Evolutionary conservation across 176 grass and related monocot species (phyloP).

Genomic region (Phragmites australis): DNA sequence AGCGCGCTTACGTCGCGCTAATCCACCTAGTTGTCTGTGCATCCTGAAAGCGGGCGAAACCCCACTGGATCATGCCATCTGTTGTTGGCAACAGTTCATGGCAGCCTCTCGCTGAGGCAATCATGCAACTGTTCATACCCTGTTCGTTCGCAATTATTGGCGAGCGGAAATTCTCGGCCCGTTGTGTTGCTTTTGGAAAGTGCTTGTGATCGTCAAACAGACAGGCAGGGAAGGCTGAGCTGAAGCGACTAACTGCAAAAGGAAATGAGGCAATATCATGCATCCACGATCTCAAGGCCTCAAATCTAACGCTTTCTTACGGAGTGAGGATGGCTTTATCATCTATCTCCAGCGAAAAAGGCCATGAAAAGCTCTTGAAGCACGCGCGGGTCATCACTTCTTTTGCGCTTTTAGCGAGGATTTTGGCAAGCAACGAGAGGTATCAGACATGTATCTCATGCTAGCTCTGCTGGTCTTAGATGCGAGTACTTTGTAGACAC

Average conservation of each 20-base stretch:
- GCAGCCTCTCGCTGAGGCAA: not conserved
- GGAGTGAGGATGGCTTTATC: not conserved
- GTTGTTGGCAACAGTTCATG: not conserved
- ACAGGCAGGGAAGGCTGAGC: not conserved
- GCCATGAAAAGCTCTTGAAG: not conserved
- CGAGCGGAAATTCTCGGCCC: not conserved
- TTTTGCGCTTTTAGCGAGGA: not conserved
- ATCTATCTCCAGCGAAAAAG: not conserved
- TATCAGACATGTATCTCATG: not conserved
- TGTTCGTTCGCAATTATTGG: slow-evolving; percentile 37
- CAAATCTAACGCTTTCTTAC: not conserved
- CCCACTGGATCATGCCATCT: slow-evolving; percentile 6
- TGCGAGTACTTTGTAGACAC: not conserved
- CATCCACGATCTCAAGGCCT: not conserved
- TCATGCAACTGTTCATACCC: slow-evolving; percentile 24
- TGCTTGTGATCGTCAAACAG: not conserved
- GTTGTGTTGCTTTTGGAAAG: slow-evolving; percentile 34
- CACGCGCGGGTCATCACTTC: not conserved
- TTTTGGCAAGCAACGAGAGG: slow-evolving; percentile 1
- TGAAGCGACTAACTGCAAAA: slow-evolving; percentile 17
- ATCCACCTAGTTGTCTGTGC: no score
- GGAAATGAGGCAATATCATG: slow-evolving; percentile 19
- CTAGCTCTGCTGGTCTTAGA: not conserved
- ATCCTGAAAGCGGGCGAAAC: not conserved
- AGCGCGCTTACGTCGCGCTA: no score